These are phyloP conservation scores for Biscogniauxia mediterranea DNA, from an alignment of 2,329 filamentous ascomycete species.

Conservation along the genomic window DNA sequence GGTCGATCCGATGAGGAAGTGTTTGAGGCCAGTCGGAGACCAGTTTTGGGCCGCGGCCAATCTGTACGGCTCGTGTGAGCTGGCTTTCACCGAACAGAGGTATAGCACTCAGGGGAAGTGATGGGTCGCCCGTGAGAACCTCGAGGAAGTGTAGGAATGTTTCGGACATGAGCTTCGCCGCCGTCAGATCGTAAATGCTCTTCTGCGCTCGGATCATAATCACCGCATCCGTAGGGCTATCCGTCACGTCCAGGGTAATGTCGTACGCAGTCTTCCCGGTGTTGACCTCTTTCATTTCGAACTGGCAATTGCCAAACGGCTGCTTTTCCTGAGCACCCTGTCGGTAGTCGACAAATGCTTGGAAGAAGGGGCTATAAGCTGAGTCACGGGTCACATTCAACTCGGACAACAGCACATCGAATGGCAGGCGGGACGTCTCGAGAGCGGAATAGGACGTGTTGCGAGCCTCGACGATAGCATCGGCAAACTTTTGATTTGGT, in stretches of 20 bases:
- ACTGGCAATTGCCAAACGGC: slow-evolving; percentile 22
- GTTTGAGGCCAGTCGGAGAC: slow-evolving; percentile 18
- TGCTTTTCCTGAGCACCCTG: slow-evolving; percentile 30
- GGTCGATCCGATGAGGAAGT: slow-evolving; percentile 14
- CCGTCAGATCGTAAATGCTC: slow-evolving; percentile 19
- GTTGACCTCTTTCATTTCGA: slow-evolving; percentile 14
- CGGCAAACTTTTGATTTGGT: slow-evolving; percentile 1
- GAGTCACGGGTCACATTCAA: slow-evolving; percentile 40
- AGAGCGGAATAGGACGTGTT: slow-evolving; percentile 28
- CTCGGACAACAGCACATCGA: slow-evolving; percentile 35
- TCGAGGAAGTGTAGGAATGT: slow-evolving; percentile 17
- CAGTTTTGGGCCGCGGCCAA: slow-evolving; percentile 4
- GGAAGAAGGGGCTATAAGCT: slow-evolving; percentile 43
- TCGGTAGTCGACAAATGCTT: slow-evolving; percentile 47
- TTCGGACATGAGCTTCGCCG: slow-evolving; percentile 10
- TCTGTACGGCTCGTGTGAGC: neutral
- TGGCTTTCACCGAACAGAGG: slow-evolving; percentile 1
- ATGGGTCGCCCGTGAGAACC: slow-evolving; percentile 2
- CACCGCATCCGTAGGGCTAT: slow-evolving; percentile 8
- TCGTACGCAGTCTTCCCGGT: slow-evolving; percentile 26
- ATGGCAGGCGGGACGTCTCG: slow-evolving; percentile 41
- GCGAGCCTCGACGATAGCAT: slow-evolving; percentile 4
- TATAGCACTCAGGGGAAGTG: neutral
- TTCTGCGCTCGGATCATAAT: slow-evolving; percentile 16
- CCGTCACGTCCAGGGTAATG: slow-evolving; percentile 20